These are phyloP conservation scores for Zopfia rhizophila DNA, from an alignment of 2,329 filamentous ascomycete genomes.

Conservation along the genomic window DNA sequence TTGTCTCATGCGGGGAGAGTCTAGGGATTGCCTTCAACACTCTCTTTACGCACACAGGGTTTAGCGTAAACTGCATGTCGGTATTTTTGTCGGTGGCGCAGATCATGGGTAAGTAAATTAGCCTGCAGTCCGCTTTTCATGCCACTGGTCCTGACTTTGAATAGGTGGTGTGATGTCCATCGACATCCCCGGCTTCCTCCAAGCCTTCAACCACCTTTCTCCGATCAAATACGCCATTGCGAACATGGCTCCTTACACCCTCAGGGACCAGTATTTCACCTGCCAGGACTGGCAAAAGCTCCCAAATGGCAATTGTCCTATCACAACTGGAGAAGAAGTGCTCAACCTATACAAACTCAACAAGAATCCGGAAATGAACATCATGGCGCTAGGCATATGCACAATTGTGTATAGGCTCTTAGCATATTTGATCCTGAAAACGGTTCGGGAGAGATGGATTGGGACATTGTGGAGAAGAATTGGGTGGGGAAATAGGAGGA, in stretches of 20 bases:
- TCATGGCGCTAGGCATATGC: slow-evolving; percentile 71
- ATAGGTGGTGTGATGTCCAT: slow-evolving; percentile 73
- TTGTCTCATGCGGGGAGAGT: slow-evolving; percentile 79
- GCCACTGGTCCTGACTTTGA: slow-evolving; percentile 11
- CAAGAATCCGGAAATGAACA: slow-evolving; percentile 68
- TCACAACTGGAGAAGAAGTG: slow-evolving; percentile 73
- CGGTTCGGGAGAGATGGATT: slow-evolving; percentile 65
- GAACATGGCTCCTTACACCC: slow-evolving; percentile 73
- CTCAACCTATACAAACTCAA: slow-evolving; percentile 74
- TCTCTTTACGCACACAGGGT: slow-evolving; percentile 77
- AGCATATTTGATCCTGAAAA: slow-evolving; percentile 68
- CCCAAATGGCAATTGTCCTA: slow-evolving; percentile 69
- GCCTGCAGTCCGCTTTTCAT: slow-evolving; percentile 4
- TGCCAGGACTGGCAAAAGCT: slow-evolving; percentile 71
- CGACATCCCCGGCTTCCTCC: slow-evolving; percentile 72
- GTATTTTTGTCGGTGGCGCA: slow-evolving; percentile 76
- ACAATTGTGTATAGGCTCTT: slow-evolving; percentile 73
- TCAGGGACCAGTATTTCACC: slow-evolving; percentile 70
- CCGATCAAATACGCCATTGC: slow-evolving; percentile 76
- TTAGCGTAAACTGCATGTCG: slow-evolving; percentile 77
- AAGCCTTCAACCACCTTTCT: slow-evolving; percentile 75
- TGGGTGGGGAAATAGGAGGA: slow-evolving; percentile 15
- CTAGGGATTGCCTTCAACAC: slow-evolving; percentile 85
- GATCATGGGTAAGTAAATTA: slow-evolving; percentile 63
- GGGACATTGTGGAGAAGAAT: slow-evolving; percentile 41